Evolutionary conservation across 2,329 filamentous ascomycete species (phyloP).

Genomic region (Didymella keratinophila): DNA sequence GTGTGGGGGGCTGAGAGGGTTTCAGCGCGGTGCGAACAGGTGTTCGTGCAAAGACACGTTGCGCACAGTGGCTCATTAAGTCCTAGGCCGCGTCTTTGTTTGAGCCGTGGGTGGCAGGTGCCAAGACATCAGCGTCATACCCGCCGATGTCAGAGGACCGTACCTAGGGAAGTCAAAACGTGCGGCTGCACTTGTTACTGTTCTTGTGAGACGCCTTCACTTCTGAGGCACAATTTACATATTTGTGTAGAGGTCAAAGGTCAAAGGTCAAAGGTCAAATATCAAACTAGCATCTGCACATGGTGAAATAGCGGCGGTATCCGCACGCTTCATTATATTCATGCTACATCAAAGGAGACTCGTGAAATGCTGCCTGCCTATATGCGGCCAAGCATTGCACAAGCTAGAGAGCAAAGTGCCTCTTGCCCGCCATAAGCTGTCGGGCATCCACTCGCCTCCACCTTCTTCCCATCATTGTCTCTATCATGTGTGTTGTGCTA

Average conservation of each 20-base stretch:
- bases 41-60: constrained; percentile 29
- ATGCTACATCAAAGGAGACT: constrained; percentile 36
- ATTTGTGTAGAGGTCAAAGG: background rate
- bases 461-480: constrained; percentile 12
- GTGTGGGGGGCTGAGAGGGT: constrained; percentile 15
- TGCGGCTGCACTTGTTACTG: background rate
- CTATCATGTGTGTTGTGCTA: constrained; percentile 15
- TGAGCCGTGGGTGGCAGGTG: constrained; percentile 12
- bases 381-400: constrained; percentile 27
- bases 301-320: constrained; percentile 2
- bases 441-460: constrained; percentile 17
- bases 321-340: constrained; percentile 28
- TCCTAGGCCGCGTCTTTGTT: constrained; percentile 9
- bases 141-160: background rate
- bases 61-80: constrained; percentile 16
- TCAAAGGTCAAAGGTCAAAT: background rate
- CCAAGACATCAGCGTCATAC: constrained; percentile 19
- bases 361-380: constrained; percentile 27
- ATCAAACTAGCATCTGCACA: too few species aligned
- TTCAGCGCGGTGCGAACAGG: constrained; percentile 28
- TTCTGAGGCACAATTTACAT: background rate
- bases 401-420: constrained; percentile 37
- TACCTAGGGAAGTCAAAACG: background rate
- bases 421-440: constrained; percentile 27
- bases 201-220: background rate